phyloP scores from a whole-genome alignment of 2,329 filamentous ascomycete genomes.

The Diaporthe aspalathi region DNA sequence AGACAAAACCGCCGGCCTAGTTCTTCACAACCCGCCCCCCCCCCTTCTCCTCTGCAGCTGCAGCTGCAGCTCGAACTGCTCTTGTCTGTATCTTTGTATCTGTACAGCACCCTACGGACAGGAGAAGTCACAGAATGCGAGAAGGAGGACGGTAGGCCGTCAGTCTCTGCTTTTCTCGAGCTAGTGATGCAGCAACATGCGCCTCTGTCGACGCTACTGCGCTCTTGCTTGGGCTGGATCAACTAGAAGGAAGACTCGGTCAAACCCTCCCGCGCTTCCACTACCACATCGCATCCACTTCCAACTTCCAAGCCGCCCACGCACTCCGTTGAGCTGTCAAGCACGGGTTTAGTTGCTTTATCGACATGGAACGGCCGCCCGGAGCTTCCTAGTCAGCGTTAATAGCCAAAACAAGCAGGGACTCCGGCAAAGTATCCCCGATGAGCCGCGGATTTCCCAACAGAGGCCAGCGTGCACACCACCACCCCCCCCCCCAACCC shows the following conservation, averaged over 20 bases:
- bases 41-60: no score
- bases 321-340: conserved; percentile 3
- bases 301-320: conserved; percentile 16
- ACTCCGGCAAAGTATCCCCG: not conserved
- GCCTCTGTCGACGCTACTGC: not conserved
- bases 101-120: not conserved
- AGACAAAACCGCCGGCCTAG: not conserved
- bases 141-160: not conserved
- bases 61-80: not conserved
- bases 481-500: not conserved
- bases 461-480: conserved; percentile 5
- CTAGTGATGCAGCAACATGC: conserved; percentile 32
- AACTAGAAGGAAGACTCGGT: conserved; percentile 14
- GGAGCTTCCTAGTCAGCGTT: not conserved
- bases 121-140: not conserved
- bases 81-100: not conserved
- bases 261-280: conserved; percentile 26
- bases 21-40: no score
- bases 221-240: conserved; percentile 4
- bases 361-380: not conserved
- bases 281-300: not conserved
- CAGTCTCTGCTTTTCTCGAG: conserved; percentile 5
- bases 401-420: not conserved
- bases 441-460: conserved; percentile 14
- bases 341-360: not conserved